Evolutionary conservation across 306 rosid genomes (phyloP).

Genomic region (Geum urbanum): DNA sequence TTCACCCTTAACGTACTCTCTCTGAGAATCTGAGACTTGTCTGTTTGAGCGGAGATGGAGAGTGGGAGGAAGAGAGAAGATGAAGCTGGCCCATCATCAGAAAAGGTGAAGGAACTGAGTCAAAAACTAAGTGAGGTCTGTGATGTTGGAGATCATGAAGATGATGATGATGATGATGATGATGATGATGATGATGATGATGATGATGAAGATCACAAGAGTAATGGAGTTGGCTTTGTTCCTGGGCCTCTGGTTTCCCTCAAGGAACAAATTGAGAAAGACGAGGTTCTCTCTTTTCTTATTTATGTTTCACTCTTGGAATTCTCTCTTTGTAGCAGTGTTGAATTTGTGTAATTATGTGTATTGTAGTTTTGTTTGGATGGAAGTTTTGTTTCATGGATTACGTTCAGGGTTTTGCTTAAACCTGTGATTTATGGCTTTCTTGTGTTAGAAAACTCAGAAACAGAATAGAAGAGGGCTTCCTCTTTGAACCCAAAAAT

Average conservation of each 20-base stretch:
- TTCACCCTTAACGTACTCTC: too few species aligned
- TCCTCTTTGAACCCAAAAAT: slow-evolving; percentile 1
- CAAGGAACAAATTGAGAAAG: slow-evolving; percentile 88
- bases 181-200: slow-evolving; percentile 33
- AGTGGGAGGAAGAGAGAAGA: slow-evolving; percentile 50
- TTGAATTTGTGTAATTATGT: slow-evolving; percentile 25
- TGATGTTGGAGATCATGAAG: slow-evolving; percentile 40
- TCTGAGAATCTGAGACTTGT: background rate
- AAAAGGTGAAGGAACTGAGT: slow-evolving; percentile 30
- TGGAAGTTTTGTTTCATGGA: slow-evolving; percentile 4
- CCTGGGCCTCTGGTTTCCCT: slow-evolving; percentile 90
- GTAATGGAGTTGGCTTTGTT: slow-evolving; percentile 43
- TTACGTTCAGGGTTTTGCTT: slow-evolving; percentile 6
- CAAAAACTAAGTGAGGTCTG: slow-evolving; percentile 32
- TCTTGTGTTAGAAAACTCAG: background rate
- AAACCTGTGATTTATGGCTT: slow-evolving; percentile 1
- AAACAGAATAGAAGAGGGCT: background rate
- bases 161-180: slow-evolving; percentile 26
- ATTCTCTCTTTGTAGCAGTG: background rate
- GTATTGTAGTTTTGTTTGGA: slow-evolving; percentile 7
- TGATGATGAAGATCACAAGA: slow-evolving; percentile 20
- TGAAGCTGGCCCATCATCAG: slow-evolving; percentile 69
- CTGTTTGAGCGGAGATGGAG: slow-evolving; percentile 41
- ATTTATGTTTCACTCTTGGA: background rate
- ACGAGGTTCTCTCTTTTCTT: slow-evolving; percentile 54